A percentile compares a stretch with the other conserved stretches of the same genome.
Evolutionary conservation across 345 rosid species (phyloP).

Genomic region (Reutealis trisperma): DNA sequence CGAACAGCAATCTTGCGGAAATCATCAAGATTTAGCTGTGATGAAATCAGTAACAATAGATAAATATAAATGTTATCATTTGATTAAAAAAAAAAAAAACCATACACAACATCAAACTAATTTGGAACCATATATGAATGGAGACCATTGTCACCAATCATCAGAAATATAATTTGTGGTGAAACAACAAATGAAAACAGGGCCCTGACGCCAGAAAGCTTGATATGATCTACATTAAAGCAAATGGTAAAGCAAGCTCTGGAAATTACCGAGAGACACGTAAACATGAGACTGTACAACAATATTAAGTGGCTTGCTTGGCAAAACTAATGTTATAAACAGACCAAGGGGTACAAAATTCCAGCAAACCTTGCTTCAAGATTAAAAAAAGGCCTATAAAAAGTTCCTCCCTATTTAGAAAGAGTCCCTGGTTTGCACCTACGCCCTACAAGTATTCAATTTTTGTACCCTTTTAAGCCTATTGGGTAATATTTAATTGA

Average conservation of each 20-base stretch:
- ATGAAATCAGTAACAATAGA: not conserved
- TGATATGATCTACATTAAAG: not conserved
- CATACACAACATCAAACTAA: not conserved
- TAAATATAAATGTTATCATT: no score
- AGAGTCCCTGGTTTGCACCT: no score
- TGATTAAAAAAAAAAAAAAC: no score
- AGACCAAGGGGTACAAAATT: not conserved
- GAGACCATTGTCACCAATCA: not conserved
- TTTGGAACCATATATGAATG: not conserved
- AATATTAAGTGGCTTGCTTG: not conserved
- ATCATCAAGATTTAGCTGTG: slow-evolving; percentile 73
- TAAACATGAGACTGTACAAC: not conserved
- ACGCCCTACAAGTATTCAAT: not conserved
- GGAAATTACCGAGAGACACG: not conserved
- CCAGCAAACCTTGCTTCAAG: not conserved
- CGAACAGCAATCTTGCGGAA: slow-evolving; percentile 56
- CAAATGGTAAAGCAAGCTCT: not conserved
- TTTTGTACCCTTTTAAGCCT: not conserved
- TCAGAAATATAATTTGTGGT: not conserved
- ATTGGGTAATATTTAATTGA: not conserved
- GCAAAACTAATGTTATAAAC: not conserved
- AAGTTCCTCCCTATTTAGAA: no score
- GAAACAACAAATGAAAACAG: not conserved
- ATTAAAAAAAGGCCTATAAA: not conserved
- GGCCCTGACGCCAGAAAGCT: not conserved